Evolutionary conservation across 176 grass and related monocot species (phyloP).

Genomic region (Oryza officinalis): DNA sequence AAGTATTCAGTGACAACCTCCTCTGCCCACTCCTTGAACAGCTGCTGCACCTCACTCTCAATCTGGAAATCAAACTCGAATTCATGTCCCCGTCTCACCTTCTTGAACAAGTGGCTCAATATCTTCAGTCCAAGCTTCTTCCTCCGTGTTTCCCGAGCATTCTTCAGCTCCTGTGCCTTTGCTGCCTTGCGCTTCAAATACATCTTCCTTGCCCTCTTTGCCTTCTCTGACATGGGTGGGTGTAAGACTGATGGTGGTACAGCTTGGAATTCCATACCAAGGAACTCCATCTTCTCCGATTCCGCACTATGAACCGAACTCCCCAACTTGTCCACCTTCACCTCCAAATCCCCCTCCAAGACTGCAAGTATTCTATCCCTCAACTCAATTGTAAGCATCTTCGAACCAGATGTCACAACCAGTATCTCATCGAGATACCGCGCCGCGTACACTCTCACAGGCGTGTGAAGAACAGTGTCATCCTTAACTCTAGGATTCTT

Average conservation of each 20-base stretch:
- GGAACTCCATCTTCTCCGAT: slow-evolving; percentile 84
- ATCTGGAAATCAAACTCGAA: slow-evolving; percentile 72
- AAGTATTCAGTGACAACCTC: slow-evolving; percentile 67
- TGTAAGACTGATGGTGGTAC: slow-evolving; percentile 75
- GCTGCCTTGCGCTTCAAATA: slow-evolving; percentile 81
- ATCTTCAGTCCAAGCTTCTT: slow-evolving; percentile 96
- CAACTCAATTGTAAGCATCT: slow-evolving; percentile 69
- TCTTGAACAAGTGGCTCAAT: slow-evolving; percentile 81
- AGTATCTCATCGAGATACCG: slow-evolving; percentile 84
- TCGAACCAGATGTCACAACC: slow-evolving; percentile 74
- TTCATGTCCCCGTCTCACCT: slow-evolving; percentile 57
- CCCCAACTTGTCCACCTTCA: slow-evolving; percentile 60
- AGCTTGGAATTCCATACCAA: slow-evolving; percentile 90
- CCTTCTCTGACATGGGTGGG: slow-evolving; percentile 88
- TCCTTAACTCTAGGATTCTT: slow-evolving; percentile 66
- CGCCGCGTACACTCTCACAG: slow-evolving; percentile 69
- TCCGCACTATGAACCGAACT: slow-evolving; percentile 76
- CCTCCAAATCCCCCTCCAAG: slow-evolving; percentile 61
- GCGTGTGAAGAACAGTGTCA: slow-evolving; percentile 55
- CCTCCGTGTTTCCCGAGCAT: slow-evolving; percentile 78
- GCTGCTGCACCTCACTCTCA: slow-evolving; percentile 58
- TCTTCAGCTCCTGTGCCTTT: slow-evolving; percentile 73
- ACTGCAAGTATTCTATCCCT: slow-evolving; percentile 66
- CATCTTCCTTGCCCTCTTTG: slow-evolving; percentile 82
- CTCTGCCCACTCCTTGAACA: slow-evolving; percentile 70